These are phyloP conservation scores for Aspergillus ibericus DNA, from an alignment of 2,329 filamentous ascomycete genomes.

Conservation along the genomic window DNA sequence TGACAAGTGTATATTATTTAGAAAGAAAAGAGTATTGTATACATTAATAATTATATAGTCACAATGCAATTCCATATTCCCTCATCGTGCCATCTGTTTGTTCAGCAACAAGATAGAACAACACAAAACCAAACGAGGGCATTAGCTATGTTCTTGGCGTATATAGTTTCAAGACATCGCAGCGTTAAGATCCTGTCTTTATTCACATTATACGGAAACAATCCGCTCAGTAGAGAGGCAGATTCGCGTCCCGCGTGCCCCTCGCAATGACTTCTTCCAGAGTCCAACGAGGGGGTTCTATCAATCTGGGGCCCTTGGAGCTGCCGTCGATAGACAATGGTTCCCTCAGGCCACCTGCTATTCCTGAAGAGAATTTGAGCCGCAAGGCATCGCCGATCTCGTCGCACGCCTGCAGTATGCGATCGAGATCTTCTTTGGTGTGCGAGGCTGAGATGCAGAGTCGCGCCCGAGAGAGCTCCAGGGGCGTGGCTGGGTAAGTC, in stretches of 20 bases:
- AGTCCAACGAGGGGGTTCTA: slow-evolving; percentile 72
- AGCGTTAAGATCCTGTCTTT: neutral
- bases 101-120: neutral
- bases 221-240: slow-evolving; percentile 57
- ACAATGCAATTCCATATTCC: neutral
- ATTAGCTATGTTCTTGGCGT: neutral
- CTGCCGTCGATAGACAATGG: slow-evolving; percentile 55
- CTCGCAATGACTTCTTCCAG: slow-evolving; percentile 69
- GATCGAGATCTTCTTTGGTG: slow-evolving; percentile 94
- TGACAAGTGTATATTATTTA: neutral
- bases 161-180: neutral
- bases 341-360: slow-evolving; percentile 74
- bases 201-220: neutral
- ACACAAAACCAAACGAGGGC: neutral
- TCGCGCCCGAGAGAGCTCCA: slow-evolving; percentile 86
- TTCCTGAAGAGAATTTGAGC: slow-evolving; percentile 87
- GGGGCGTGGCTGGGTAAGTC: slow-evolving; percentile 88
- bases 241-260: slow-evolving; percentile 71
- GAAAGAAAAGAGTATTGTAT: slow-evolving; percentile 5
- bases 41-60: slow-evolving; percentile 7
- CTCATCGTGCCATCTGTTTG: neutral
- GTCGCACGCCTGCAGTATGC: slow-evolving; percentile 82
- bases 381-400: slow-evolving; percentile 85
- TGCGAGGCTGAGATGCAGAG: slow-evolving; percentile 93
- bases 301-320: slow-evolving; percentile 44